Evolutionary conservation across 345 rosid genomes (phyloP), one percentile per base, ranked within the genome.

Genomic region (Barbarea vulgaris): DNA sequence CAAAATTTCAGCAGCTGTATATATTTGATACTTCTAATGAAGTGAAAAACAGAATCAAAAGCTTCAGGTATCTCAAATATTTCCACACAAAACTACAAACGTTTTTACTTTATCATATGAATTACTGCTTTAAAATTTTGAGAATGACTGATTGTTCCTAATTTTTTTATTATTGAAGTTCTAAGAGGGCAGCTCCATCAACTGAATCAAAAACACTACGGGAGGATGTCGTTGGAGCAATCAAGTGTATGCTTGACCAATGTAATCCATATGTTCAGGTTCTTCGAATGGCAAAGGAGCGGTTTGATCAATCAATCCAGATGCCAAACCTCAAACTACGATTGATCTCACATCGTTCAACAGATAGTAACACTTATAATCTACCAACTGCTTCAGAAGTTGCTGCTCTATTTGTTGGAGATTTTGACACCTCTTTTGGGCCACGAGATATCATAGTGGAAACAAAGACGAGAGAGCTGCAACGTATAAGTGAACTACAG

Each of bases 11-110:
- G 14, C 37, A 60, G 3, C n/a, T 72, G 27, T 72, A 72, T 8
- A 72, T 72, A 9, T 6, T 17, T 33, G 76, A 72, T 15, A 72
- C 60, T 13, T 19, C 4, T 4, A 21, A 70, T 58, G 75, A 70
- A 39, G 44, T 39, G 6, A 14, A 24, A 9, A 70, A 59, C 39
- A 10, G 73, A 68, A 25, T 67, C 34, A 42, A 39, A 39, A 39
- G 14, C 15, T 36, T 64, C n/a, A 46, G 24, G 69, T 27, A 30
- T 30, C 31, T 30, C 31, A 3, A 30, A 30, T 30, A 30, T 4
- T 30, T 5, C 2, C 31, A 30, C 6, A 30, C 25, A 24, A 24
- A 30, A 30, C 31, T 5, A 30, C 6, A 30, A 30, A 30, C 6
- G 31, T 30, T 15, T 15, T 27, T 2, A 56, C 0, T n/a, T 39